Evolutionary conservation across 2,329 filamentous ascomycete genomes (phyloP), one percentile per base, ranked within the genome.

Genomic region (Lasiodiplodia gonubiensis): DNA sequence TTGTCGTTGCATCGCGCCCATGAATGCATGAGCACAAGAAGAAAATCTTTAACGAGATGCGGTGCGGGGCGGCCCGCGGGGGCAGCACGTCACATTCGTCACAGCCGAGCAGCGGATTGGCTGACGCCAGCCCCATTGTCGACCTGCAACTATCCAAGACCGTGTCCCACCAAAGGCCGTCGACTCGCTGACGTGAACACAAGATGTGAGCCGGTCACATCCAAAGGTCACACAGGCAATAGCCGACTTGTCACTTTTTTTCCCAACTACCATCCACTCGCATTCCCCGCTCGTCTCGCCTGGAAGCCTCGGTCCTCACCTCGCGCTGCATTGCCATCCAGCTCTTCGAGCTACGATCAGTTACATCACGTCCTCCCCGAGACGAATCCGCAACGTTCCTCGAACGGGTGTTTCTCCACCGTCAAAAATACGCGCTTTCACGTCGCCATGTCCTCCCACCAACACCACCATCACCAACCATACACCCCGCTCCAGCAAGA

Each of bases 401-500:
- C 33, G 3, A 16, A 11, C 27, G 25, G 23, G 14, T 11, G 23
- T 18, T 33, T 12, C 37, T 60, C 35, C 23, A 46, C 16, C 39
- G 39, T n/a, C 7, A n/a, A 11, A 21, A 14, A 3, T 3, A 46
- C 42, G 7, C n/a, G 7, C 42, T 10, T n/a, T 14, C 30, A 23
- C 6, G 25, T 42, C 23, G 25, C 54, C 37, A 11, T 30, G 21
- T 51, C 49, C 27, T 51, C 59, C 59, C 23, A 46, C 18, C 35
- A n/a, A n/a, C n/a, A 37, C 27, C 59, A 39, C 49, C 39, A 35
- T 30, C 35, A 53, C 18, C 61, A 53, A 21, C 61, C 61, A 0
- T 70, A 74, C 67, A 73, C 72, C 1, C 63, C 72, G 1, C 67
- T 73, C 23, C 75, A 76, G 37, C 73, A 72, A 52, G 72, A 72